Conservation (phyloP, 495 filamentous ascomycete species). For the Neurospora sp. region DNA sequence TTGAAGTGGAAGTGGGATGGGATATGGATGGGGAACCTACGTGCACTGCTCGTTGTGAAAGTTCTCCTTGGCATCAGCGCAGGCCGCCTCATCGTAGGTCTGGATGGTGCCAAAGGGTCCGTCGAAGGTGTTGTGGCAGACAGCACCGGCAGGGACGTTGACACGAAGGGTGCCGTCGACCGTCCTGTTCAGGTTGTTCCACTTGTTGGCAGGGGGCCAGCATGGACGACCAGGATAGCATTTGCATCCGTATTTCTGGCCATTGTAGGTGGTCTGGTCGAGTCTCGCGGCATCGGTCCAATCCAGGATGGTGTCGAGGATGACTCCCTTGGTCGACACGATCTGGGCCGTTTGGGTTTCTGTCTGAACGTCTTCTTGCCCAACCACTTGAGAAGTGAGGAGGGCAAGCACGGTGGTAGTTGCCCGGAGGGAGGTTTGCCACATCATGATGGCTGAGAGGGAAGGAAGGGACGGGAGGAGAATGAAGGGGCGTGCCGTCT, state of each 20-base stretch:
- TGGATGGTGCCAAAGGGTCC: slow-evolving; percentile 14
- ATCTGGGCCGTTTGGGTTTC: not conserved
- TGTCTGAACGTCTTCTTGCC: not conserved
- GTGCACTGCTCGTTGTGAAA: slow-evolving; percentile 20
- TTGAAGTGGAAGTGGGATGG: not conserved
- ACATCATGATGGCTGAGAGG: not conserved
- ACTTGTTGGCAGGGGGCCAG: slow-evolving; percentile 22
- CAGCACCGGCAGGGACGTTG: slow-evolving; percentile 18
- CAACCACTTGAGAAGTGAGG: not conserved
- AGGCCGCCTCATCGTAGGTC: slow-evolving; percentile 21
- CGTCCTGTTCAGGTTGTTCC: slow-evolving; percentile 21
- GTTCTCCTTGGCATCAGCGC: slow-evolving; percentile 15
- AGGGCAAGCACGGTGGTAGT: not conserved
- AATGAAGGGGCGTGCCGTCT: not conserved
- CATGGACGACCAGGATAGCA: slow-evolving; percentile 25
- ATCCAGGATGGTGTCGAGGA: slow-evolving; percentile 14
- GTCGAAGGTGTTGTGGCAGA: slow-evolving; percentile 19
- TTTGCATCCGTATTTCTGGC: slow-evolving; percentile 23
- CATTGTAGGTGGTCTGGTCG: slow-evolving; percentile 3
- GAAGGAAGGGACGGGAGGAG: not conserved
- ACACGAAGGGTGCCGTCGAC: slow-evolving; percentile 18
- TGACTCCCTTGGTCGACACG: not conserved
- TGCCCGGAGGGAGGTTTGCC: not conserved
- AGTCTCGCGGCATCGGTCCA: slow-evolving; percentile 7
- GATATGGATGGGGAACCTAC: slow-evolving; percentile 7